Base-by-base conservation (phyloP, 2,329 filamentous ascomycete species). In the Aphanoascus verrucosus region DNA sequence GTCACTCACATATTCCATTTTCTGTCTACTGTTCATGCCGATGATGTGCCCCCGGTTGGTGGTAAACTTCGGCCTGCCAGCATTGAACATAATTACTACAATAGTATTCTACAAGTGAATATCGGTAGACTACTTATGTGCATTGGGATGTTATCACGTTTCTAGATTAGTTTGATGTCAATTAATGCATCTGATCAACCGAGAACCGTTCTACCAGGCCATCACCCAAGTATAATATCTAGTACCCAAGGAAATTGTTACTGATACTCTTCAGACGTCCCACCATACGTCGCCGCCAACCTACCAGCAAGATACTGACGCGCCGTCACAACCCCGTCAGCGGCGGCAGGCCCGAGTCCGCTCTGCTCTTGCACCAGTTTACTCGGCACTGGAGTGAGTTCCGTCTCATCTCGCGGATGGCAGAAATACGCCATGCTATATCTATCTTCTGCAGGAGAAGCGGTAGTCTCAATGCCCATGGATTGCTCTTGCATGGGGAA, bases 361-460 rank as follows among this genome's bases (percentile, higher is more conserved):
- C 66, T 70, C 63, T 71, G 68, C 48, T 65, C 63, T 52, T 64
- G 62, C 6, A 83, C 75, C 14, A 77, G 53, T 28, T 62, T 57
- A 59, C 79, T 80, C 3, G 80, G 78, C 44, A 84, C 76, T 3
- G 74, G 68, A 31, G 77, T 75, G 56, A 84, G 63, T 59, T 72
- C 65, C 20, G 73, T 77, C 6, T 73, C 67, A 63, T 83, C 74
- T n/a, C 77, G 58, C 6, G 81, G 80, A 67, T 83, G 80, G 60
- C 78, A 82, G 62, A 83, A 83, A 61, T 80, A 83, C 19, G 77
- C 80, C 57, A 82, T 77, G 53, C 73, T 77, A 61, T 81, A 82
- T 54, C 80, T 64, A 20, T 67, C 66, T 46, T 74, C 64, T n/a
- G 67, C 59, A 20, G 62, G 56, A 28, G 37, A 37, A 37, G 40